These are phyloP conservation scores for Phytophthora fragariaefolia DNA, from an alignment of 352 stramenopile species.

Conservation along the genomic window DNA sequence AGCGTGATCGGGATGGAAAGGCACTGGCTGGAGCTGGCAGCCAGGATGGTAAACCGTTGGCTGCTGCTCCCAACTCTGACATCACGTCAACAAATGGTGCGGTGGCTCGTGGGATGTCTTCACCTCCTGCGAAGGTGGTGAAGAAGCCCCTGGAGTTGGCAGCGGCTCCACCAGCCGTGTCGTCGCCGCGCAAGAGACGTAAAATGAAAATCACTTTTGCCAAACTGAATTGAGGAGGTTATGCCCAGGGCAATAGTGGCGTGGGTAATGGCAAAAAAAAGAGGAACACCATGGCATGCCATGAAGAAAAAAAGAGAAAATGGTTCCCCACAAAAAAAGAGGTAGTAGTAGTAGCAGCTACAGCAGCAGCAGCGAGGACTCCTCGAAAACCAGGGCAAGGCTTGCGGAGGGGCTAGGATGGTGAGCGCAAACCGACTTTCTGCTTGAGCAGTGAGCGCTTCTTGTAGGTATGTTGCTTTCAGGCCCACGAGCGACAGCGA, in stretches of 20 bases:
- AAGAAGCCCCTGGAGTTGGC: conserved; percentile 52
- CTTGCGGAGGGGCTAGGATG: conserved; percentile 10
- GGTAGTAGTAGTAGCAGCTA: conserved; percentile 38
- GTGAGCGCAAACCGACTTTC: conserved; percentile 26
- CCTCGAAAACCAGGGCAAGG: conserved; percentile 28
- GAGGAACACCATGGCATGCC: conserved; percentile 36
- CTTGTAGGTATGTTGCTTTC: conserved; percentile 26
- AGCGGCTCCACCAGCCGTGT: conserved; percentile 48
- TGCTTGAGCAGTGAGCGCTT: conserved; percentile 19
- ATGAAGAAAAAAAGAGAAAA: conserved; percentile 44
- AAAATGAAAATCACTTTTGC: conserved; percentile 94
- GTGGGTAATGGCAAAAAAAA: conserved; percentile 51
- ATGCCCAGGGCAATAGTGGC: conserved; percentile 32
- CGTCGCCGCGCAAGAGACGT: conserved; percentile 87
- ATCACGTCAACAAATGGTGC: conserved; percentile 38
- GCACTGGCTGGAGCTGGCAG: conserved; percentile 24
- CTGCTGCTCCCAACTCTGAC: conserved; percentile 21
- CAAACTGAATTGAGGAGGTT: conserved; percentile 84
- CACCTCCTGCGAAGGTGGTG: conserved; percentile 46
- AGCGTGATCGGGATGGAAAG: conserved; percentile 48
- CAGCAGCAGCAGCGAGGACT: conserved; percentile 30
- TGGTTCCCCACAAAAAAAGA: conserved; percentile 40
- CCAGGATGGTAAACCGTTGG: conserved; percentile 33
- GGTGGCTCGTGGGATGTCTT: conserved; percentile 33
- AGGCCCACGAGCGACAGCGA: conserved; percentile 26